These are phyloP conservation scores for Erodium trifolium DNA, from an alignment of 441 rosid genomes.

Conservation along the genomic window DNA sequence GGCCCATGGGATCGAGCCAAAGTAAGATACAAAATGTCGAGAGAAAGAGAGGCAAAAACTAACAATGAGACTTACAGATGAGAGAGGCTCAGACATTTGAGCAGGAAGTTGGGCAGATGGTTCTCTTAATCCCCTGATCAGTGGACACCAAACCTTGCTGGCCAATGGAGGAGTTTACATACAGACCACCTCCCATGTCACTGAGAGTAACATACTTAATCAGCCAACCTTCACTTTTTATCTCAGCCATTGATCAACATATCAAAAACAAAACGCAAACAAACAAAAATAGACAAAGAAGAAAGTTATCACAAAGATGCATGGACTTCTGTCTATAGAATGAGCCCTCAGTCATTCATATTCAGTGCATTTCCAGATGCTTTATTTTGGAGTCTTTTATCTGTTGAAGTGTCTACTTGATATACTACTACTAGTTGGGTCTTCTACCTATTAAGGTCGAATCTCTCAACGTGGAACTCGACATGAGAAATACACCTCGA, in stretches of 20 bases:
- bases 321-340: not conserved
- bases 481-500: not conserved
- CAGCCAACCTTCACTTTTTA: too few species aligned
- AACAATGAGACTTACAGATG: not conserved
- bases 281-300: not conserved
- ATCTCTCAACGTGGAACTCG: not conserved
- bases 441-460: not conserved
- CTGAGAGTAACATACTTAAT: not conserved
- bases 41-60: not conserved
- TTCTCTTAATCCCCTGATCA: not conserved
- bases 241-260: not conserved
- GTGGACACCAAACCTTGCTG: conserved; percentile 1
- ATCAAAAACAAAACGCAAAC: not conserved
- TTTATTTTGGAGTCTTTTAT: not conserved
- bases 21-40: not conserved
- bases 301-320: not conserved
- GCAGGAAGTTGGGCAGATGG: not conserved
- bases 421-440: not conserved
- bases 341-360: not conserved
- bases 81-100: not conserved
- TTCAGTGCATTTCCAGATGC: conserved; percentile 3
- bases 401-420: not conserved
- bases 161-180: not conserved
- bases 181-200: conserved; percentile 3
- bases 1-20: not conserved